Conservation (phyloP, 2,329 filamentous ascomycete genomes). For the Meredithiella fracta region DNA sequence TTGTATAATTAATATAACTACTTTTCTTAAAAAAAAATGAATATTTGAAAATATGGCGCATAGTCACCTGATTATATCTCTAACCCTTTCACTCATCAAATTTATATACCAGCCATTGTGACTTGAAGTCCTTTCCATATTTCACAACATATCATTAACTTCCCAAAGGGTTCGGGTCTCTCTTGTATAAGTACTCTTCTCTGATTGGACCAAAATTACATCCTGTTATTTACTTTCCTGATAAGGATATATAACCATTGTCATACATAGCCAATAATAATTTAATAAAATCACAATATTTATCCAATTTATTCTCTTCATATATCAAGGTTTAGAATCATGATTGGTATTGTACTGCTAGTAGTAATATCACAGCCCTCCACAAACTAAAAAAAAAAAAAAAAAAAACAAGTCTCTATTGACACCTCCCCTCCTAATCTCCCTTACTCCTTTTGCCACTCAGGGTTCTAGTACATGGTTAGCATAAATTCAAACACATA, state of each 20-base stretch:
- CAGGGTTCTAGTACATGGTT: constrained; percentile 8
- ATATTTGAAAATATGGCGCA: neutral
- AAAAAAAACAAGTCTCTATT: constrained; percentile 4
- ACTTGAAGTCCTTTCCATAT: too few relatives aligned
- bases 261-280: neutral
- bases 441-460: constrained; percentile 9
- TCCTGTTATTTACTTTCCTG: neutral
- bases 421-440: constrained; percentile 1
- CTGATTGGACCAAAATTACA: constrained; percentile 1
- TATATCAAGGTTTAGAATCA: neutral
- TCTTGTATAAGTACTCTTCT: constrained; percentile 10
- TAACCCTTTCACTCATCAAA: too few relatives aligned
- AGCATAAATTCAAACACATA: neutral
- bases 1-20: too few relatives aligned
- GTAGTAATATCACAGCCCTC: constrained; percentile 7
- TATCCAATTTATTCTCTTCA: neutral
- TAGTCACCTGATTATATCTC: too few relatives aligned
- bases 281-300: constrained; percentile 1
- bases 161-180: constrained; percentile 12
- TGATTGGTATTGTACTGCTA: constrained; percentile 10
- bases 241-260: neutral
- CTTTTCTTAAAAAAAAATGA: neutral
- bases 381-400: too few relatives aligned
- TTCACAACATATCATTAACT: neutral
- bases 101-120: too few relatives aligned